Base-by-base conservation (phyloP, 75 land plant species). In the Pinus albicaulis region DNA sequence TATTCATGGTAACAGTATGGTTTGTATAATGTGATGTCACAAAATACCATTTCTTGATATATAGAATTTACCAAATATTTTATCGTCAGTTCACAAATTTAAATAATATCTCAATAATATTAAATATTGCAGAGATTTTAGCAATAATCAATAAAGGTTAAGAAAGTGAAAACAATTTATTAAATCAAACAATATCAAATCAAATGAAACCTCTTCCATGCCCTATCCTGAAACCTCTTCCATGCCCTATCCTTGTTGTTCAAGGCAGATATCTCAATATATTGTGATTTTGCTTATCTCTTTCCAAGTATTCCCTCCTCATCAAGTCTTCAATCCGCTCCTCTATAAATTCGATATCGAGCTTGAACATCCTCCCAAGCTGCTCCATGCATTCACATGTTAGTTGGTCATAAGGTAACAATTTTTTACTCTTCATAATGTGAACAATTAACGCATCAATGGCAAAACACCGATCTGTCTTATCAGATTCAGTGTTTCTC, bases 321-420 rank as follows among this genome's bases (percentile, higher is more conserved):
- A 93, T 93, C 31, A 93, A 76, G 69, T 91, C 93, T 77, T 93
- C 96, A 73, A 93, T 89, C 71, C 96, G 60, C 83, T 89, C 88
- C 85, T 93, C 91, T 79, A 93, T 93, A 19, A 87, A 85, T 82
- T 89, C 89, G 69, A 93, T 84, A 82, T 93, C 96, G 22, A 93
- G 96, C 96, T 93, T 92, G 84, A 95, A 95, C 95, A 90, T 92
- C 41, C 91, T 88, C 19, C 93, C 90, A 70, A 95, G 85, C 68
- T 92, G 95, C 77, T 95, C 90, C 31, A 89, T 95, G 78, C 98
- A 95, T 74, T 95, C 98, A 79, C 79, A 44, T 11, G 90, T 88
- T 23, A 95, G 72, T 78, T 95, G 95, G 57, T 92, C 92, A 64
- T 90, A 88, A 20, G 89, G 86, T 76, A 95, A 76, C 56, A 92